Percentiles rank a stretch among this genome's conserved stretches.
Evolutionary conservation across 1,284 basidiomycete genomes (phyloP).

Genomic region (Naganishia cerealis): DNA sequence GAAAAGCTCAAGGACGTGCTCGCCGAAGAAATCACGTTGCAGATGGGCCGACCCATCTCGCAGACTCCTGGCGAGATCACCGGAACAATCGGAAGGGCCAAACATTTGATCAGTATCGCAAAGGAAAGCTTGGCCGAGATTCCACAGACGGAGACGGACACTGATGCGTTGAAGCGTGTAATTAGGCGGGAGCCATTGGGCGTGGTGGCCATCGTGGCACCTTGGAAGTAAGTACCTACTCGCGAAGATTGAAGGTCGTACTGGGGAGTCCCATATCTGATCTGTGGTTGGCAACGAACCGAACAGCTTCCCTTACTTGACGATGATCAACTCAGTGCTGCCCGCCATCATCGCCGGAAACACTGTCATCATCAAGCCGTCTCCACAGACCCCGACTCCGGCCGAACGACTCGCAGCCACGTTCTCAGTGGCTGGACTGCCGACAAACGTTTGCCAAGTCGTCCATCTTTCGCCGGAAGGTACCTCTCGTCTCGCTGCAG

Average conservation of each 20-base stretch:
- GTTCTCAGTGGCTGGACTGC: constrained; percentile 72
- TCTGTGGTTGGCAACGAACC: constrained; percentile 38
- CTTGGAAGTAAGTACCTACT: constrained; percentile 71
- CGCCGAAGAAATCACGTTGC: constrained; percentile 70
- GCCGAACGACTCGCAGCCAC: constrained; percentile 77
- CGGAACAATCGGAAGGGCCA: constrained; percentile 76
- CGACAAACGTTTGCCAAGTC: constrained; percentile 72
- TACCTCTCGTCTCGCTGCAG: constrained; percentile 65
- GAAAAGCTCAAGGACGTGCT: constrained; percentile 68
- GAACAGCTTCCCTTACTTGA: constrained; percentile 79
- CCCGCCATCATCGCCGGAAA: constrained; percentile 85
- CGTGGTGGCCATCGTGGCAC: constrained; percentile 61
- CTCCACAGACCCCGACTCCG: constrained; percentile 85
- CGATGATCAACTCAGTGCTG: constrained; percentile 82
- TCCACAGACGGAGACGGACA: constrained; percentile 70
- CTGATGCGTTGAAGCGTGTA: constrained; percentile 75
- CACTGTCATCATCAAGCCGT: constrained; percentile 85
- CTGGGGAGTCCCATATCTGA: too few relatives aligned
- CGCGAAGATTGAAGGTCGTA: background rate
- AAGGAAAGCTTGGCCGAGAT: constrained; percentile 73
- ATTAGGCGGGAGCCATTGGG: constrained; percentile 82
- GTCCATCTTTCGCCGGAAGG: constrained; percentile 72
- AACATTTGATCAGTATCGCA: constrained; percentile 83
- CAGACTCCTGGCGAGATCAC: constrained; percentile 75
- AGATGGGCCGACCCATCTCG: constrained; percentile 79